phyloP scores from a whole-genome alignment of 176 grass and related monocot genomes.

The Dactylis glomerata region DNA sequence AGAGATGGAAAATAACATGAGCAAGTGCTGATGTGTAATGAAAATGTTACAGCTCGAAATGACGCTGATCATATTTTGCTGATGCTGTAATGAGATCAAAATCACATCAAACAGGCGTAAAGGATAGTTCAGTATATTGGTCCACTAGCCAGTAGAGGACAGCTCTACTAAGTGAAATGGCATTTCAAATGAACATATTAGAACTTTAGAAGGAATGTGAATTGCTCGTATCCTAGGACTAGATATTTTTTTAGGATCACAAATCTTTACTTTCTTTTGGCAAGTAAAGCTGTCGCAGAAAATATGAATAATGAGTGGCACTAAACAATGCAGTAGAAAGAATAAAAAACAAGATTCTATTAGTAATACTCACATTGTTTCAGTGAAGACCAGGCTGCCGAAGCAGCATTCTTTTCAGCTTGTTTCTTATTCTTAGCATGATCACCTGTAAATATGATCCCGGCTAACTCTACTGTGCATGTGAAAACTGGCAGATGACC shows the following conservation, averaged over 20 bases:
- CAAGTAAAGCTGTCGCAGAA: neutral
- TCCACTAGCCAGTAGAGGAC: neutral
- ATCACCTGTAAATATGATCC: slow-evolving; percentile 79
- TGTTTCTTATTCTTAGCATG: slow-evolving; percentile 97
- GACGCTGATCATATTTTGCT: neutral
- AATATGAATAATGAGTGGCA: neutral
- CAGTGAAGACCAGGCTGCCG: slow-evolving; percentile 80
- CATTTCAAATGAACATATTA: slow-evolving; percentile 7
- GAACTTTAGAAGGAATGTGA: neutral
- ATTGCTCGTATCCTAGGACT: neutral
- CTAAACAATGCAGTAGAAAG: neutral
- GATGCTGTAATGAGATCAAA: neutral
- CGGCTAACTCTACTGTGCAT: slow-evolving; percentile 93
- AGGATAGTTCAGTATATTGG: neutral
- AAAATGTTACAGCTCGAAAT: neutral
- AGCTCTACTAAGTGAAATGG: neutral
- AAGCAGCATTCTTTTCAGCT: slow-evolving; percentile 93
- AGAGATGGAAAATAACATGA: slow-evolving; percentile 34
- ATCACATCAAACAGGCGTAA: slow-evolving; percentile 5
- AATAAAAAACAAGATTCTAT: neutral
- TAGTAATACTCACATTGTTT: slow-evolving; percentile 71
- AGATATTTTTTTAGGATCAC: neutral
- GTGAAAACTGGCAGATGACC: slow-evolving; percentile 94
- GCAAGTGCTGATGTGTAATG: slow-evolving; percentile 4
- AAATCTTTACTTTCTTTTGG: neutral